Evolutionary conservation across 2,329 filamentous ascomycete species (phyloP), one percentile per base, ranked within the genome.

Genomic region (Trichoderma brevicompactum): DNA sequence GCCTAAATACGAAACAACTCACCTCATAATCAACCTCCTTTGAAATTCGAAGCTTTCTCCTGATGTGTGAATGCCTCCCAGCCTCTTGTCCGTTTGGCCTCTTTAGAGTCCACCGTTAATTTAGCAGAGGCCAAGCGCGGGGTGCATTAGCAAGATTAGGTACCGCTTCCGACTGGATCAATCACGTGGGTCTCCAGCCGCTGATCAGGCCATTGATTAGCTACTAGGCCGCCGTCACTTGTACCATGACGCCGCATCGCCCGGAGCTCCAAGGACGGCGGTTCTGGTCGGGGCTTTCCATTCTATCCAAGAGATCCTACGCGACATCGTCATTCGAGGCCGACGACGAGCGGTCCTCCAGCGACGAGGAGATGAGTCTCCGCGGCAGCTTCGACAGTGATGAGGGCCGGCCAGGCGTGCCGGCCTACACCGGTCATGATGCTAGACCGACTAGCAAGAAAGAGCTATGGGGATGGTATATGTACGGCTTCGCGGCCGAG

Each of bases 401-500:
- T 66, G 71, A 74, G 70, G 72, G 74, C 68, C 76, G 68, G 56
- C 70, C 75, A 65, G 69, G 70, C 68, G 70, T 70, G 67, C 77
- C 86, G 63, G 83, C 86, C 65, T 97, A 96, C 76, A 83, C 84
- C 2, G 92, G 91, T 68, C 92, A 98, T 76, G 95, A 99, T 77
- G 91, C 88, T 28, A 85, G 94, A n/a, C 86, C 91, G 64, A 98
- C 95, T 9, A 97, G 92, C 76, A 81, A 80, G 71, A 94, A 91
- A 77, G 95, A 99, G 84, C 85, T 98, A 67, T 83, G 88, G 44
- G 95, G 94, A 71, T 99, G 96, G 92, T 99, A 98, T 79, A 90
- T 90, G 76, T 98, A 98, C 81, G 91, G 91, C 48, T 98, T 96
- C 83, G 95, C 95, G 28, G 93, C 94, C 19, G 95, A 99, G 80